Conservation (phyloP, 495 filamentous ascomycete species). For the Daldinia childiae region DNA sequence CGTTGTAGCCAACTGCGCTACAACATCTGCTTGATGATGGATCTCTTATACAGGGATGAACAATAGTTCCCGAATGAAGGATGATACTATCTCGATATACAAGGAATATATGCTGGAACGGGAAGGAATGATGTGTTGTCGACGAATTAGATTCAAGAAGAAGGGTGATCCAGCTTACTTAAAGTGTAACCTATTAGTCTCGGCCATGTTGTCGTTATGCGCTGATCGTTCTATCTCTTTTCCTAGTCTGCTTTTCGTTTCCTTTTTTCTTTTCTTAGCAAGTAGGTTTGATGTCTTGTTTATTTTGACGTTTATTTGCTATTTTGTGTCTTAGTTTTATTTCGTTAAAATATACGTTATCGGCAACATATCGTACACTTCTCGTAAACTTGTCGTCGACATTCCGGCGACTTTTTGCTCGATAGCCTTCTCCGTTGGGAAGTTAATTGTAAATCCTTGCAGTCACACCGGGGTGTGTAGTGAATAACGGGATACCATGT, state of each 20-base stretch:
- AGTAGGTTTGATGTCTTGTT: neutral
- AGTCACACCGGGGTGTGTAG: constrained; percentile 23
- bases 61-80: constrained; percentile 9
- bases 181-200: constrained; percentile 56
- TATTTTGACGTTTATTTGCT: neutral
- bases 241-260: neutral
- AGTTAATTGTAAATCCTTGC: constrained; percentile 1
- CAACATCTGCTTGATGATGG: neutral
- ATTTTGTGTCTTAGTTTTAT: neutral
- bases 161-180: constrained; percentile 47
- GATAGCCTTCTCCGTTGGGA: constrained; percentile 12
- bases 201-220: constrained; percentile 35
- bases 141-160: constrained; percentile 15
- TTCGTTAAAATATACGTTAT: constrained; percentile 10
- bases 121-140: constrained; percentile 15
- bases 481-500: constrained; percentile 2
- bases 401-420: constrained; percentile 34
- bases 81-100: constrained; percentile 14
- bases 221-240: neutral
- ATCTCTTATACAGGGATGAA: constrained; percentile 6
- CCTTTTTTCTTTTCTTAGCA: neutral
- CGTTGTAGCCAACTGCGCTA: neutral
- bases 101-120: constrained; percentile 5
- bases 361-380: constrained; percentile 36
- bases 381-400: constrained; percentile 38